phyloP scores from a whole-genome alignment of 129 eudicot species.

The Flaveria linearis region DNA sequence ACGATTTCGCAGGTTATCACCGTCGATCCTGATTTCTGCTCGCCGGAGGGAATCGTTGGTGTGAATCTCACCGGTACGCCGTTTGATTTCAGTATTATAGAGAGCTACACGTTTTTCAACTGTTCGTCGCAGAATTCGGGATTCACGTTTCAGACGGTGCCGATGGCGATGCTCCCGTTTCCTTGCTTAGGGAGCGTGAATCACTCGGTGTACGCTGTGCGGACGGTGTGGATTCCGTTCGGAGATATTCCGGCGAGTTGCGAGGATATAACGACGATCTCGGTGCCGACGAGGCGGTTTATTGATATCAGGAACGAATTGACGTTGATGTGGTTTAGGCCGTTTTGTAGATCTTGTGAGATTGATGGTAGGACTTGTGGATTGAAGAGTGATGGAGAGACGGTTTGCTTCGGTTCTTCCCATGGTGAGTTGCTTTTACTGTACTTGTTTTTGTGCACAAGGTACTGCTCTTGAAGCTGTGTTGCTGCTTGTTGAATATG shows the following conservation, averaged over 20 bases:
- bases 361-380: slow-evolving; percentile 60
- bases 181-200: slow-evolving; percentile 47
- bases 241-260: slow-evolving; percentile 44
- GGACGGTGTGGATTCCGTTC: slow-evolving; percentile 17
- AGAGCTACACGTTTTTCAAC: slow-evolving; percentile 46
- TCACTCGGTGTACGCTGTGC: slow-evolving; percentile 44
- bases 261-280: slow-evolving; percentile 28
- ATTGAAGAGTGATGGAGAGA: slow-evolving; percentile 37
- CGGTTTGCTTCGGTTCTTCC: slow-evolving; percentile 35
- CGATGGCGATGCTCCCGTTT: slow-evolving; percentile 34
- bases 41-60: slow-evolving; percentile 20
- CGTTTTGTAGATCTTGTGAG: slow-evolving; percentile 57
- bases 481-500: slow-evolving; percentile 20
- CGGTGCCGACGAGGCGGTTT: slow-evolving; percentile 36
- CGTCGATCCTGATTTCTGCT: slow-evolving; percentile 32
- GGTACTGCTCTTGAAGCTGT: slow-evolving; percentile 6
- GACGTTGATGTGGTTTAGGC: slow-evolving; percentile 53
- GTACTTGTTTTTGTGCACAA: slow-evolving; percentile 27
- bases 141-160: slow-evolving; percentile 22
- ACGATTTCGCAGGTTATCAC: slow-evolving; percentile 26
- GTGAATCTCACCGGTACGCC: slow-evolving; percentile 30
- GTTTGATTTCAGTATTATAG: slow-evolving; percentile 3
- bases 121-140: slow-evolving; percentile 39
- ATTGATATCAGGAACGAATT: slow-evolving; percentile 35
- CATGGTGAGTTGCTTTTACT: slow-evolving; percentile 27